Percentiles rank a stretch among this genome's conserved stretches.
phyloP scores from a whole-genome alignment of 305 asterid genomes.

The Fraxinus dipetala region DNA sequence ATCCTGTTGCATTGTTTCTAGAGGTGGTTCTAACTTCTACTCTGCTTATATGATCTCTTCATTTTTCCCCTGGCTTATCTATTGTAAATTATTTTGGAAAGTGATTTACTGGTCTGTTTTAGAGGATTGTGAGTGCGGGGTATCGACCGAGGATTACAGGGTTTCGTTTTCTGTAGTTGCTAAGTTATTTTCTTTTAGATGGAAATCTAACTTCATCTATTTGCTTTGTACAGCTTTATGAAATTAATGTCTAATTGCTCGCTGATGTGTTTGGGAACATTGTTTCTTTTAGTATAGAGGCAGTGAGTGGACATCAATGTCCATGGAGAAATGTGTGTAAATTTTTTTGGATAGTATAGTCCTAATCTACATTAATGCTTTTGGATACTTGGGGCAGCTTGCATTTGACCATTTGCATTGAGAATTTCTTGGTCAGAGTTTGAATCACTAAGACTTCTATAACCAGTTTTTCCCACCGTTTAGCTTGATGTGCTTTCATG shows the following conservation, averaged over 20 bases:
- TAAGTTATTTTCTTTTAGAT: background rate
- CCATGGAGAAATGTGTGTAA: background rate
- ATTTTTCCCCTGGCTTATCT: background rate
- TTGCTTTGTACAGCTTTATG: background rate
- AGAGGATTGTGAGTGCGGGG: background rate
- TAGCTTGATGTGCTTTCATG: background rate
- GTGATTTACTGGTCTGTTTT: background rate
- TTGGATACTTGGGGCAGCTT: background rate
- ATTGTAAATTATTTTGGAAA: background rate
- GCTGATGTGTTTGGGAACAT: background rate
- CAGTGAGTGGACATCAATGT: background rate
- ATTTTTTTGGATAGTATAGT: background rate
- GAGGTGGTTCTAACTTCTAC: background rate
- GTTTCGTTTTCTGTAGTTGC: background rate
- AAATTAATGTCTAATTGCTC: background rate
- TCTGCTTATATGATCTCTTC: background rate
- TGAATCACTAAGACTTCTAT: background rate
- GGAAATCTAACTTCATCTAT: background rate
- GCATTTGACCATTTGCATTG: background rate
- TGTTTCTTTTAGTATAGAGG: background rate
- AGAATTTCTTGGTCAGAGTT: background rate
- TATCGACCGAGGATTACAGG: background rate
- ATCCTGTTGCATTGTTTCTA: background rate
- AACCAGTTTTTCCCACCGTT: background rate
- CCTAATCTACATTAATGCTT: background rate